These are phyloP conservation scores for Barbatosphaeria neglecta DNA, from an alignment of 495 filamentous ascomycete genomes.

Conservation along the genomic window DNA sequence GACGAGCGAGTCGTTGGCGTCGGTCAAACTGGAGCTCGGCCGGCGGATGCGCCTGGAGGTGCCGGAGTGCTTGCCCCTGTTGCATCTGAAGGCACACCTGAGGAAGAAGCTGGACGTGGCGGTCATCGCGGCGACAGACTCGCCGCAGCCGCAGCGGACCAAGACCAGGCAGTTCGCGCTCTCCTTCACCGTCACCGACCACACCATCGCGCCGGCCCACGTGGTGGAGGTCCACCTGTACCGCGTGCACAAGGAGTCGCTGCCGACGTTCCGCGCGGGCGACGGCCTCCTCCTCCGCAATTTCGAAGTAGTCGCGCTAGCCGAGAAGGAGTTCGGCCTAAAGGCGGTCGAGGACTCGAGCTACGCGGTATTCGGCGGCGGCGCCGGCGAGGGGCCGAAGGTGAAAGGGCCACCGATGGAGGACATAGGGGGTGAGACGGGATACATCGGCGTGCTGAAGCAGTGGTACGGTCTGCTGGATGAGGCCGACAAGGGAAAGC, in stretches of 20 bases:
- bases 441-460: constrained; percentile 19
- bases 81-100: constrained; percentile 46
- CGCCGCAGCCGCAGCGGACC: constrained; percentile 44
- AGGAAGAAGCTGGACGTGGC: constrained; percentile 50
- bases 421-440: constrained; percentile 21
- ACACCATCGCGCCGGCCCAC: constrained; percentile 31
- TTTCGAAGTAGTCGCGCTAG: constrained; percentile 54
- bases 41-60: constrained; percentile 46
- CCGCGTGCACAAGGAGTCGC: constrained; percentile 55
- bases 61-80: constrained; percentile 58
- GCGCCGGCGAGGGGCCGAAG: constrained; percentile 20
- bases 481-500: constrained; percentile 18
- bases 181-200: constrained; percentile 60
- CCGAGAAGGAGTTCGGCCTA: constrained; percentile 35
- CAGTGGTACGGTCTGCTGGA: constrained; percentile 31
- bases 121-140: constrained; percentile 49
- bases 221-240: constrained; percentile 57
- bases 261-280: constrained; percentile 59
- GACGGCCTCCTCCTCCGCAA: constrained; percentile 66
- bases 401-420: constrained; percentile 35
- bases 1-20: constrained; percentile 9
- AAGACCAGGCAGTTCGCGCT: constrained; percentile 59
- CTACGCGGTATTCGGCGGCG: constrained; percentile 54
- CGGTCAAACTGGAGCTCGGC: constrained; percentile 24
- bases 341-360: constrained; percentile 28